These are phyloP conservation scores for Backusella luteola DNA, from an alignment of 192 early-diverging fungal genomes.

Conservation along the genomic window DNA sequence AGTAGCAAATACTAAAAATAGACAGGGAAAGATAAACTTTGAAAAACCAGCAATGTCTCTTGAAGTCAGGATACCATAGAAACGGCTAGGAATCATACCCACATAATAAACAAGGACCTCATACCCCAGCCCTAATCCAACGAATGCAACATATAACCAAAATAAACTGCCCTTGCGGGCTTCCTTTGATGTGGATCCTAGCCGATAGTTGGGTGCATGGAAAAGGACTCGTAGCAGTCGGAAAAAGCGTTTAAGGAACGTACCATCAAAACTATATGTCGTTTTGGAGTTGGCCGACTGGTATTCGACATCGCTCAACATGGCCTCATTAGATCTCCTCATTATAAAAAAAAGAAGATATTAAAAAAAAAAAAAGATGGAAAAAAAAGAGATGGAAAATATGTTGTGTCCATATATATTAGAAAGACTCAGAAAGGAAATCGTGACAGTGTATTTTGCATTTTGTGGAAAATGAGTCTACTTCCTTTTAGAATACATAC, in stretches of 20 bases:
- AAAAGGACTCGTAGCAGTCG: constrained; percentile 35
- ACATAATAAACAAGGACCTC: constrained; percentile 65
- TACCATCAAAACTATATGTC: constrained; percentile 33
- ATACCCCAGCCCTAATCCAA: constrained; percentile 38
- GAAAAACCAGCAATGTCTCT: constrained; percentile 62
- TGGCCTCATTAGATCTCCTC: constrained; percentile 3
- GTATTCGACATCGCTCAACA: constrained; percentile 1
- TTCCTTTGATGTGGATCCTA: constrained; percentile 9
- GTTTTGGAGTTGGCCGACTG: background rate
- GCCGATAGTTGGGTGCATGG: constrained; percentile 3
- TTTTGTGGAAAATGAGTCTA: background rate
- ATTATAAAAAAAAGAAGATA: background rate
- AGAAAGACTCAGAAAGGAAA: background rate
- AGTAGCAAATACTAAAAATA: constrained; percentile 55
- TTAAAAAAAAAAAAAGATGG: background rate
- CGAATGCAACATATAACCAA: constrained; percentile 44
- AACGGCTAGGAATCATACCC: constrained; percentile 69
- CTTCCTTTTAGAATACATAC: too few species aligned
- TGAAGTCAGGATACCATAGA: constrained; percentile 70
- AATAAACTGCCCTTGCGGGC: constrained; percentile 29
- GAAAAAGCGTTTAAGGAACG: constrained; percentile 36
- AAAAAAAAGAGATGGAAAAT: background rate
- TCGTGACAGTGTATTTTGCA: background rate
- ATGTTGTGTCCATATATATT: background rate
- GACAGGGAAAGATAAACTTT: constrained; percentile 50